Evolutionary conservation across 495 filamentous ascomycete genomes (phyloP).

Genomic region (Hyaloscypha bicolor): DNA sequence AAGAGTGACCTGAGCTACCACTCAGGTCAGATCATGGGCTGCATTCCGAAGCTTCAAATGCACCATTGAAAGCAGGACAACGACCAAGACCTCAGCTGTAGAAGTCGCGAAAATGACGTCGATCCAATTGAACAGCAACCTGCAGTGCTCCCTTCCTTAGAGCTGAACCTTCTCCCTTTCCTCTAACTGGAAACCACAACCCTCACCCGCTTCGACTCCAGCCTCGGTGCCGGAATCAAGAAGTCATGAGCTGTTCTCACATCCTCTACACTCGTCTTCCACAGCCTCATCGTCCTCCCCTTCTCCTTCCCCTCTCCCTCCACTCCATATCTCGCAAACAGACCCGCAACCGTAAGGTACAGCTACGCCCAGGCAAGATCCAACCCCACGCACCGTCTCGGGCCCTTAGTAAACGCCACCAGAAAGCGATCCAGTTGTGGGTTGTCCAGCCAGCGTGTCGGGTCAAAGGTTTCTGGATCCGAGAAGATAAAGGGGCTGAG

Average conservation of each 20-base stretch:
- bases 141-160: no score
- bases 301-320: neutral
- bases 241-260: neutral
- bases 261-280: neutral
- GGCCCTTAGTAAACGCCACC: constrained; percentile 52
- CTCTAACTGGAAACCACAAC: neutral
- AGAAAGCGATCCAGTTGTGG: constrained; percentile 41
- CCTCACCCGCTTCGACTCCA: neutral
- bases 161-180: no score
- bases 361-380: constrained; percentile 48
- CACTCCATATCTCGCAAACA: constrained; percentile 37
- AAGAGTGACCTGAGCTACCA: no score
- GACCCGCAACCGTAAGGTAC: constrained; percentile 37
- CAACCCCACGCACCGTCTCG: constrained; percentile 52
- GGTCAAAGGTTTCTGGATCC: constrained; percentile 42
- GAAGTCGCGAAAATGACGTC: no score
- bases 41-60: no score
- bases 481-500: constrained; percentile 49
- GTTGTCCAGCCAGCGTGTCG: neutral
- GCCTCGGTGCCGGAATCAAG: neutral
- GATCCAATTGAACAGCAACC: no score
- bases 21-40: no score
- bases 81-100: no score
- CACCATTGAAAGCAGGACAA: no score
- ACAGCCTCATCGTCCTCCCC: neutral